A percentile compares a stretch with the other conserved stretches of the same genome.
Evolutionary conservation across 306 rosid genomes (phyloP).

Genomic region (Carpinus viminea): DNA sequence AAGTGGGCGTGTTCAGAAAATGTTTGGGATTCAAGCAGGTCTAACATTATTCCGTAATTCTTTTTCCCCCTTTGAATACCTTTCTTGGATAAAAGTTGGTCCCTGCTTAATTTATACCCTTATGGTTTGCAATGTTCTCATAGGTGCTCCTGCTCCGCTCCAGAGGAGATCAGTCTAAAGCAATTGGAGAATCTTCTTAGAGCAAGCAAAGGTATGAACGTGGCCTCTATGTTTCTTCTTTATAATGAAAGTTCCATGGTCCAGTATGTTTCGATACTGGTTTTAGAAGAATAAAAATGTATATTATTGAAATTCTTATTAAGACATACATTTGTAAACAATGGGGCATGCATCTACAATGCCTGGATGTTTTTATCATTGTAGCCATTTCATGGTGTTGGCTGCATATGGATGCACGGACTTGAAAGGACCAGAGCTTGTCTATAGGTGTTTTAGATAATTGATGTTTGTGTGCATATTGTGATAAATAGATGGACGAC

Average conservation of each 20-base stretch:
- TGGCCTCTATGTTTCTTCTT: slow-evolving; percentile 10
- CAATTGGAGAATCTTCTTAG: slow-evolving; percentile 71
- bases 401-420: not conserved
- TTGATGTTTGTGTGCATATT: not conserved
- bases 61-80: slow-evolving; percentile 3
- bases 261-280: slow-evolving; percentile 14
- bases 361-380: not conserved
- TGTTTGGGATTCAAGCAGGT: slow-evolving; percentile 89
- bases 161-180: slow-evolving; percentile 66
- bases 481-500: not conserved
- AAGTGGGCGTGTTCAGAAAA: slow-evolving; percentile 89
- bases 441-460: not conserved
- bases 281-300: slow-evolving; percentile 5
- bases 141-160: slow-evolving; percentile 71
- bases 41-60: slow-evolving; percentile 18
- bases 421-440: not conserved
- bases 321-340: not conserved
- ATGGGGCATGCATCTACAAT: not conserved
- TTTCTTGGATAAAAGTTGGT: slow-evolving; percentile 23
- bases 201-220: slow-evolving; percentile 63
- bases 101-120: slow-evolving; percentile 20
- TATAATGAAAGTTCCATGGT: not conserved
- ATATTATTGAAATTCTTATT: not conserved
- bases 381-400: not conserved
- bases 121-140: slow-evolving; percentile 23